Percentiles rank a stretch among this genome's conserved stretches.
These are phyloP conservation scores for Didymella segeticola DNA, from an alignment of 2,329 filamentous ascomycete species.

Conservation along the genomic window DNA sequence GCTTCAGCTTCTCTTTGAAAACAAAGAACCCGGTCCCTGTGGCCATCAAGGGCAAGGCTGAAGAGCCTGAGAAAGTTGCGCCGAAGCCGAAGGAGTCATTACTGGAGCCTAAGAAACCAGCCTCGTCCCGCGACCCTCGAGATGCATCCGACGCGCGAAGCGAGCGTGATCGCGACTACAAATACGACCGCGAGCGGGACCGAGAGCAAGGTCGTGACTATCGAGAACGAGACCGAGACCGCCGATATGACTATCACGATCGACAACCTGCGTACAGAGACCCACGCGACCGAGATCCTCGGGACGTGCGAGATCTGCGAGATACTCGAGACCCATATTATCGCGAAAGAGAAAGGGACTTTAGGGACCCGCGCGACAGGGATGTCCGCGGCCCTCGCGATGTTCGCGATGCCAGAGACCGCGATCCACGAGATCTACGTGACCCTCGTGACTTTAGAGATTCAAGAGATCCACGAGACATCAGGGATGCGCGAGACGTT, in stretches of 20 bases:
- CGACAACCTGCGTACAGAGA: constrained; percentile 38
- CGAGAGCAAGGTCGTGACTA: constrained; percentile 50
- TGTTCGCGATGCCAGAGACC: constrained; percentile 28
- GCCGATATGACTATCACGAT: constrained; percentile 38
- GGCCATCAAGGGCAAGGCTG: constrained; percentile 59
- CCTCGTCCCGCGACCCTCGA: constrained; percentile 41
- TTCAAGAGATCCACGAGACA: constrained; percentile 25
- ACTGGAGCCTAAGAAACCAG: constrained; percentile 48
- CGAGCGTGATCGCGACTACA: constrained; percentile 34
- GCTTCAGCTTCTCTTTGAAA: constrained; percentile 93
- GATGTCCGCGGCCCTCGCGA: constrained; percentile 26
- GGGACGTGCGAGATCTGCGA: constrained; percentile 19
- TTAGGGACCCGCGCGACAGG: constrained; percentile 28
- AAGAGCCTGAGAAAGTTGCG: constrained; percentile 46
- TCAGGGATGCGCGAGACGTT: constrained; percentile 32
- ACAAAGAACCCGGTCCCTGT: constrained; percentile 65
- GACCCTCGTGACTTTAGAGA: constrained; percentile 26
- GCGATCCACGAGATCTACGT: constrained; percentile 26
- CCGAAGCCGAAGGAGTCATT: constrained; percentile 47
- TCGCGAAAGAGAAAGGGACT: constrained; percentile 28
- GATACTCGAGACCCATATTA: constrained; percentile 22
- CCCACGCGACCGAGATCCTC: constrained; percentile 34
- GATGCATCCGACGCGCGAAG: constrained; percentile 30
- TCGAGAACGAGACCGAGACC: constrained; percentile 54
- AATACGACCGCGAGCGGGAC: constrained; percentile 43